These are phyloP conservation scores for Firmiana major DNA, from an alignment of 345 rosid species.

Conservation along the genomic window DNA sequence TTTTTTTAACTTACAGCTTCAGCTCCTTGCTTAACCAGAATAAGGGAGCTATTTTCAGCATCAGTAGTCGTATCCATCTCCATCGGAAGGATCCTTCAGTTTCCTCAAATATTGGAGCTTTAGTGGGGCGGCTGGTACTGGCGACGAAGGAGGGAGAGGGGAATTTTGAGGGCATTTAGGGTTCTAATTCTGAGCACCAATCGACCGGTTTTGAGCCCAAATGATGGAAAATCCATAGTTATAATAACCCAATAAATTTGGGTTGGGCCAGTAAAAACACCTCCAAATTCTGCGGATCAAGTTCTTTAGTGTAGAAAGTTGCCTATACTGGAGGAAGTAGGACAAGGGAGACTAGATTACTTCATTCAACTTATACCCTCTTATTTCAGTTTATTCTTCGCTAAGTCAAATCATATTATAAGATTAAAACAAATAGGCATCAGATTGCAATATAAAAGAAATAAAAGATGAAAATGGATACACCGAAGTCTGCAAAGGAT, in stretches of 20 bases:
- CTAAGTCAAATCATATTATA: neutral
- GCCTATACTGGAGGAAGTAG: no score
- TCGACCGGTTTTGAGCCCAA: neutral
- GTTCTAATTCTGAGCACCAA: neutral
- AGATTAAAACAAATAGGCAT: neutral
- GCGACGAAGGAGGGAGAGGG: neutral
- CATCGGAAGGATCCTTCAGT: neutral
- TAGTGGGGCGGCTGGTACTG: neutral
- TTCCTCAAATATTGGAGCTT: neutral
- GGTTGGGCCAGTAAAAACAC: neutral
- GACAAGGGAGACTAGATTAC: no score
- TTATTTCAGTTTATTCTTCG: neutral
- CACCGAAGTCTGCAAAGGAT: neutral
- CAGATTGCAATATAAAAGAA: neutral
- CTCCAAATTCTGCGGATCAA: no score
- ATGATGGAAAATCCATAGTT: neutral
- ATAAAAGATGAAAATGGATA: neutral
- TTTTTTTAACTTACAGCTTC: constrained; percentile 57
- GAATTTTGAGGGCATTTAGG: neutral
- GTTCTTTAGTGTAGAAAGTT: no score
- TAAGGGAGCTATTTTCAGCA: constrained; percentile 29
- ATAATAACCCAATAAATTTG: neutral
- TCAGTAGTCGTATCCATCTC: constrained; percentile 33
- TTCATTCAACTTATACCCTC: neutral
- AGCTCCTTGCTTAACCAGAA: constrained; percentile 74